Percentiles rank a stretch among this genome's conserved stretches.
These are phyloP conservation scores for Fraxinus ornus DNA, from an alignment of 305 asterid genomes.

Conservation along the genomic window DNA sequence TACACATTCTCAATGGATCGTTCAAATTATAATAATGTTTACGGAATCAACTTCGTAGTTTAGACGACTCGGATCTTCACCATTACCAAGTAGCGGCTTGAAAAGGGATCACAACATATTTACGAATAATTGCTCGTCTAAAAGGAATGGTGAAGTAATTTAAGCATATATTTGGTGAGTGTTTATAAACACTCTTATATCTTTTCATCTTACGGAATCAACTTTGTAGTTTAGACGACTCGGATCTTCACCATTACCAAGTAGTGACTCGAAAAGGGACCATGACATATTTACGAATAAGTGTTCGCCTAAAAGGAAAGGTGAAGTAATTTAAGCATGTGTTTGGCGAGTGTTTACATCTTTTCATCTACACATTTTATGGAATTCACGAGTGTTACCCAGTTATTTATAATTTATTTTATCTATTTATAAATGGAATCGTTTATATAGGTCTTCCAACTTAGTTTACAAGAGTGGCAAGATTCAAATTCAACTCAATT, in stretches of 20 bases:
- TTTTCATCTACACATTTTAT: no score
- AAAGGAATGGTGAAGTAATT: not conserved
- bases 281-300: not conserved
- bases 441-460: not conserved
- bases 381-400: not conserved
- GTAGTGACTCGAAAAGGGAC: not conserved
- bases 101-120: not conserved
- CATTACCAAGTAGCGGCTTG: not conserved
- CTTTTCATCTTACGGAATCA: not conserved
- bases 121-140: not conserved
- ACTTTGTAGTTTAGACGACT: not conserved
- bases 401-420: not conserved
- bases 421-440: not conserved
- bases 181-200: not conserved
- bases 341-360: not conserved
- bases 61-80: not conserved
- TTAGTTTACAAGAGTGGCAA: not conserved
- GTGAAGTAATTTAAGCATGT: not conserved
- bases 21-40: not conserved
- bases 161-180: not conserved
- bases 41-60: not conserved
- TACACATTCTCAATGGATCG: not conserved
- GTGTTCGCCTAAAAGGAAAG: not conserved
- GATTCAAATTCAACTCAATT: not conserved
- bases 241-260: not conserved